Evolutionary conservation across 202 grass and related monocot species (phyloP), one percentile per base, ranked within the genome.

Genomic region (Panicum virgatum): DNA sequence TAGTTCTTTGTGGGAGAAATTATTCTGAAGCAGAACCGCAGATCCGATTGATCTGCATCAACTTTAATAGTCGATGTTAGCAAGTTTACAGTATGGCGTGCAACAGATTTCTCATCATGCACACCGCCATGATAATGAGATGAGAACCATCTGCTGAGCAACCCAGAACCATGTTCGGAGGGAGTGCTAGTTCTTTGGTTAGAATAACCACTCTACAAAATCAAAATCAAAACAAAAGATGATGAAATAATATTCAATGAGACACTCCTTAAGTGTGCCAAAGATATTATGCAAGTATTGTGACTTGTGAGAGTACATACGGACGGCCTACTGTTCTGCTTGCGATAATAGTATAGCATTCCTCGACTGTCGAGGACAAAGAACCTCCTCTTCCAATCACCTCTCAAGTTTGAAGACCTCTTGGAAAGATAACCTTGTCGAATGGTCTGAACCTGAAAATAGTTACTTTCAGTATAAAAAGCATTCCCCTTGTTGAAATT

Each of bases 321-420:
- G 0, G 96, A 99, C 81, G 96, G 90, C 68, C 89, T 89, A 80
- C 87, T 89, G 60, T 82, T 90, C 77, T 99, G 92, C 65, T 96
- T 99, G 72, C 91, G 96, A 79, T 99, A 99, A 75, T 96, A 96
- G 57, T 99, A 99, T 63, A 99, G 66, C 96, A 99, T 96, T 84
- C 96, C 96, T 83, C 93, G 90, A 75, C 84, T 96, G 76, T 99
- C 96, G 36, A 99, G 93, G 75, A 96, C 96, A 93, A 99, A 99
- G 87, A 99, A 99, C 68, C 93, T 94, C 81, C 93, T 96, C 84
- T 99, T 99, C 93, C 96, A 99, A 61, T 99, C 96, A 82, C 93
- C 96, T 89, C 96, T 96, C 83, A 96, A 84, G 72, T 99, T 99
- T 36, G 96, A 99, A 83, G 96, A 99, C 73, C 93, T 81, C 73